Percentiles rank a stretch among this genome's conserved stretches.
These are phyloP conservation scores for Cercospora sesami DNA, from an alignment of 2,329 filamentous ascomycete genomes.

Conservation along the genomic window DNA sequence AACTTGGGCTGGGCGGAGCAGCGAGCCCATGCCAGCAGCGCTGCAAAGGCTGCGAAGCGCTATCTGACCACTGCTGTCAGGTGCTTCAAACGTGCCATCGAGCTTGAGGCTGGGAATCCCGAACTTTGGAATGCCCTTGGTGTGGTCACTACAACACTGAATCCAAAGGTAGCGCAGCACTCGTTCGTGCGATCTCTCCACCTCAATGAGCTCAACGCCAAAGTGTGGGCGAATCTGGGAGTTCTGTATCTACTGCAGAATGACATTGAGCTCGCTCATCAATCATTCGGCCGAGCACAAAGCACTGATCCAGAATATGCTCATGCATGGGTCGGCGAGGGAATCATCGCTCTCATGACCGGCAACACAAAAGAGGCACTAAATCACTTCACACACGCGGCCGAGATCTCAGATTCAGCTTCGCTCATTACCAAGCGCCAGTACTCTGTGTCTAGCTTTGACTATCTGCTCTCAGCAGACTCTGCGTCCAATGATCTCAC, in stretches of 20 bases:
- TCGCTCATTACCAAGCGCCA: slow-evolving; percentile 72
- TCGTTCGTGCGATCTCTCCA: slow-evolving; percentile 90
- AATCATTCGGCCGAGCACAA: slow-evolving; percentile 85
- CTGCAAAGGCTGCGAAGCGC: slow-evolving; percentile 58
- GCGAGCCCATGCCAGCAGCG: slow-evolving; percentile 68
- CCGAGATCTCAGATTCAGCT: slow-evolving; percentile 83
- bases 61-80: slow-evolving; percentile 79
- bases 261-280: slow-evolving; percentile 81
- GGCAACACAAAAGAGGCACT: slow-evolving; percentile 77
- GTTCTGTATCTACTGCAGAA: slow-evolving; percentile 81
- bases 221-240: slow-evolving; percentile 88
- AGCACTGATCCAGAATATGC: slow-evolving; percentile 93
- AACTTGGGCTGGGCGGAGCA: slow-evolving; percentile 95
- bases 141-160: slow-evolving; percentile 83
- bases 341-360: slow-evolving; percentile 73
- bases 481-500: slow-evolving; percentile 54
- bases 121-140: slow-evolving; percentile 98
- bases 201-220: slow-evolving; percentile 78
- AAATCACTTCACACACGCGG: slow-evolving; percentile 86
- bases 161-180: slow-evolving; percentile 86
- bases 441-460: slow-evolving; percentile 79
- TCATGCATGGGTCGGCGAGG: slow-evolving; percentile 92
- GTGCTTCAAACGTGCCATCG: slow-evolving; percentile 94
- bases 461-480: slow-evolving; percentile 67
- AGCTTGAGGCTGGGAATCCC: slow-evolving; percentile 87